Conservation (phyloP, 2,329 filamentous ascomycete genomes). For the Dothiorella sarmentorum region DNA sequence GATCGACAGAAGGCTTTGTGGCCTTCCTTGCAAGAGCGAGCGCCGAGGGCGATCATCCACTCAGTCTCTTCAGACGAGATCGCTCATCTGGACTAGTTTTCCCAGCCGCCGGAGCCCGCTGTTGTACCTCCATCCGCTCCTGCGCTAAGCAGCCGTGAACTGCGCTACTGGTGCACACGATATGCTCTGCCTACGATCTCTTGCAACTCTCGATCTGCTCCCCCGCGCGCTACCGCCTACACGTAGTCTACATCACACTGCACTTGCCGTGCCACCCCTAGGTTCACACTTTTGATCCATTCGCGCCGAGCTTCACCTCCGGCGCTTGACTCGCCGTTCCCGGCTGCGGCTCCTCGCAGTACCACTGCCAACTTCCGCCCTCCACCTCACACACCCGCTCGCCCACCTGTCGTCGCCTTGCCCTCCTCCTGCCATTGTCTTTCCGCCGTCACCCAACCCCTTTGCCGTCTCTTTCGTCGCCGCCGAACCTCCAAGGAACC, state of each 20-base stretch:
- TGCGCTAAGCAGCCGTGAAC: conserved; percentile 1
- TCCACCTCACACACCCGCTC: conserved; percentile 5
- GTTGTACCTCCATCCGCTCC: not conserved
- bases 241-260: no score
- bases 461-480: no score
- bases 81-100: not conserved
- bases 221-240: not conserved
- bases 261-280: not conserved
- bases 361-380: not conserved
- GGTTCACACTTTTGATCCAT: not conserved
- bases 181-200: no score
- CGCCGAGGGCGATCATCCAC: not conserved
- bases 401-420: not conserved
- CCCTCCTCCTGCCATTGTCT: no score
- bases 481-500: no score
- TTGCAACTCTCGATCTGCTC: not conserved
- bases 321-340: conserved; percentile 12
- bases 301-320: not conserved
- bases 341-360: conserved; percentile 12
- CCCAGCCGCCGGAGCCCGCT: not conserved
- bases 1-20: conserved; percentile 2
- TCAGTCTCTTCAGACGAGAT: not conserved
- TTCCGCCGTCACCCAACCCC: no score
- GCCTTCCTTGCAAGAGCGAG: conserved; percentile 1
- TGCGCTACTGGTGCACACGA: conserved; percentile 4